Percentiles rank a stretch among this genome's conserved stretches.
Evolutionary conservation across 106 monocot species (phyloP).

Genomic region (Posidonia australis): DNA sequence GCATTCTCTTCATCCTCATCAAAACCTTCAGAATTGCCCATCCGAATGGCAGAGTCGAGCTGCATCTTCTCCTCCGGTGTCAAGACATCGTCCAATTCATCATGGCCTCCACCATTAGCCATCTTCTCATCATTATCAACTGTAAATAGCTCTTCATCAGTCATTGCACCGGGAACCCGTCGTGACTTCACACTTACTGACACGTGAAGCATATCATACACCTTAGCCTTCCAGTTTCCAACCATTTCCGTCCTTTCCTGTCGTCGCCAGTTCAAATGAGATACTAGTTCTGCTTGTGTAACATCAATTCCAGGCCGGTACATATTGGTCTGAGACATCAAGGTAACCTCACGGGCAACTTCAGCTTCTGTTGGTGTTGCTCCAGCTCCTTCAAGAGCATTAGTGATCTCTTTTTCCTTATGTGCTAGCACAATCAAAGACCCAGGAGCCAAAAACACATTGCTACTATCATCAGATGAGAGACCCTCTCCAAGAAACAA

Average conservation of each 20-base stretch:
- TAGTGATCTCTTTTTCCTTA: slow-evolving; percentile 93
- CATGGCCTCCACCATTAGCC: slow-evolving; percentile 28
- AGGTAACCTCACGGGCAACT: slow-evolving; percentile 84
- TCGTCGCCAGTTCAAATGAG: slow-evolving; percentile 90
- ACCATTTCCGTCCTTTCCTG: slow-evolving; percentile 81
- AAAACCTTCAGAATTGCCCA: slow-evolving; percentile 39
- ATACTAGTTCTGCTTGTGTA: slow-evolving; percentile 74
- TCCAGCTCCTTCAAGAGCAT: slow-evolving; percentile 94
- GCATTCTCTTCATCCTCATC: slow-evolving; percentile 43
- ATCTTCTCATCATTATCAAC: slow-evolving; percentile 42
- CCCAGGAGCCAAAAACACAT: slow-evolving; percentile 41
- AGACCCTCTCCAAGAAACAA: slow-evolving; percentile 76
- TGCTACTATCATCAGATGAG: slow-evolving; percentile 12
- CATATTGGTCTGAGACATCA: slow-evolving; percentile 97
- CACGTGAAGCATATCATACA: slow-evolving; percentile 90
- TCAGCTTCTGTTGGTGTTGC: slow-evolving; percentile 73
- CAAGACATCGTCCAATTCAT: slow-evolving; percentile 68
- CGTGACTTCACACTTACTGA: slow-evolving; percentile 90
- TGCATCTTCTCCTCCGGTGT: slow-evolving; percentile 83
- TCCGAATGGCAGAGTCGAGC: slow-evolving; percentile 65
- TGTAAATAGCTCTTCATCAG: slow-evolving; percentile 82
- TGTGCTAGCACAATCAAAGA: slow-evolving; percentile 76
- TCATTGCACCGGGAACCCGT: slow-evolving; percentile 90
- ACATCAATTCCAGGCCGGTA: slow-evolving; percentile 94
- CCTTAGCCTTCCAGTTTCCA: slow-evolving; percentile 85